phyloP scores from a whole-genome alignment of 2,329 filamentous ascomycete genomes.

The Exophiala viscosa region DNA sequence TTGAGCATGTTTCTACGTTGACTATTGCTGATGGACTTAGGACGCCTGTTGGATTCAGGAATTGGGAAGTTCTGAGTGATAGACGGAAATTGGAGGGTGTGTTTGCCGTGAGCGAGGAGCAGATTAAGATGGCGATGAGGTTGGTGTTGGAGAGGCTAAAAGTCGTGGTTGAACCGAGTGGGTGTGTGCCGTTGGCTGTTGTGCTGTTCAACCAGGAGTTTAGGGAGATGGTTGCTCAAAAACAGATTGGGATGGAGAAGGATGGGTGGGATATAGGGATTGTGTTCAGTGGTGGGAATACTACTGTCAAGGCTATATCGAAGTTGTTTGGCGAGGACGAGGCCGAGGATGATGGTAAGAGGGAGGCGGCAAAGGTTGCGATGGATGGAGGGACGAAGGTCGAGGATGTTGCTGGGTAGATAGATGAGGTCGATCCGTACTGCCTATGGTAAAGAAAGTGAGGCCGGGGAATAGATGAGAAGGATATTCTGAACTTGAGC shows the following conservation, averaged over 20 bases:
- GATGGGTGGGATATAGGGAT: conserved; percentile 65
- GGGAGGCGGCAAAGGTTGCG: conserved; percentile 18
- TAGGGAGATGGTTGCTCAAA: conserved; percentile 52
- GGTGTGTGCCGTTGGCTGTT: conserved; percentile 78
- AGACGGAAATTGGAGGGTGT: conserved; percentile 66
- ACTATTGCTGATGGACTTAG: conserved; percentile 87
- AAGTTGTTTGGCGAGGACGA: conserved; percentile 46
- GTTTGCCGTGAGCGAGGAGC: conserved; percentile 71
- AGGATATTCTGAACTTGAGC: neutral
- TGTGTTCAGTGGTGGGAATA: conserved; percentile 63
- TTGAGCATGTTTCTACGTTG: conserved; percentile 66
- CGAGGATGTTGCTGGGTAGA: conserved; percentile 26
- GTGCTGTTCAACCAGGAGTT: conserved; percentile 85
- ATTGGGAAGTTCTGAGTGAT: conserved; percentile 75
- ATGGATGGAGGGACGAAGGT: conserved; percentile 20
- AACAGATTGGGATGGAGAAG: conserved; percentile 62
- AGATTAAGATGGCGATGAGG: conserved; percentile 73
- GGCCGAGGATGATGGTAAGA: conserved; percentile 6
- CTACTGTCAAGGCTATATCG: conserved; percentile 58
- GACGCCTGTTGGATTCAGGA: conserved; percentile 72
- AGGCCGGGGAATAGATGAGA: too few species aligned
- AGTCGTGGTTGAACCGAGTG: conserved; percentile 83
- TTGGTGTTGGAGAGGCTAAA: conserved; percentile 85
- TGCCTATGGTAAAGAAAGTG: too few species aligned
- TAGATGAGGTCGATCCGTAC: neutral